Percentiles rank a stretch among this genome's conserved stretches.
These are phyloP conservation scores for Datura wrightii DNA, from an alignment of 257 asterid species.

Conservation along the genomic window DNA sequence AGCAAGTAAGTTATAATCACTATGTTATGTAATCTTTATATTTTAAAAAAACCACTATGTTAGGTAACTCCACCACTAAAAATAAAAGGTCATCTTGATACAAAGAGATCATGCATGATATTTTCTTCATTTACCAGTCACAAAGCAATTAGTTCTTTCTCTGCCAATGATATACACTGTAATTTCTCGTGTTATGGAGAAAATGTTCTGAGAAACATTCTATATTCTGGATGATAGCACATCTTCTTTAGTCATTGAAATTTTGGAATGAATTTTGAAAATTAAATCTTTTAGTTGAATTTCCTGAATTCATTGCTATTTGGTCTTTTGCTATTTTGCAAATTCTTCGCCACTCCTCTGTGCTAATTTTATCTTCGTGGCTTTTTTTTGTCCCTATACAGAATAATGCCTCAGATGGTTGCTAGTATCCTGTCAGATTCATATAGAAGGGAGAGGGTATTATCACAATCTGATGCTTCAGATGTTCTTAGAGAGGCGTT, in stretches of 20 bases:
- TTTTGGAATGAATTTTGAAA: slow-evolving; percentile 7
- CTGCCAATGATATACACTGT: slow-evolving; percentile 1
- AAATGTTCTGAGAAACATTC: neutral
- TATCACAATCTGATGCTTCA: slow-evolving; percentile 74
- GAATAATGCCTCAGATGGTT: slow-evolving; percentile 88
- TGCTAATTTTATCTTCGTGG: slow-evolving; percentile 23
- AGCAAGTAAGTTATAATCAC: slow-evolving; percentile 71
- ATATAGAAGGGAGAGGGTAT: slow-evolving; percentile 68
- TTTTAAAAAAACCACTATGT: neutral
- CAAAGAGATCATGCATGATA: neutral
- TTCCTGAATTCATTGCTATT: slow-evolving; percentile 8
- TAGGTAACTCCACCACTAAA: neutral
- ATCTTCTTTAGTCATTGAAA: slow-evolving; percentile 19
- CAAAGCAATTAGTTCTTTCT: slow-evolving; percentile 4
- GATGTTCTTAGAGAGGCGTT: slow-evolving; percentile 97
- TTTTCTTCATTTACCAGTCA: slow-evolving; percentile 14
- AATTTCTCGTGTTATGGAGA: slow-evolving; percentile 8
- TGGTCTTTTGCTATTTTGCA: neutral
- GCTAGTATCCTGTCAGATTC: slow-evolving; percentile 82
- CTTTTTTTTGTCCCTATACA: slow-evolving; percentile 43
- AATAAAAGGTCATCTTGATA: neutral
- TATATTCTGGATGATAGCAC: neutral
- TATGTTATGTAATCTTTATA: slow-evolving; percentile 10
- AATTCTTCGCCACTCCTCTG: slow-evolving; percentile 20
- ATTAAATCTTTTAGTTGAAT: neutral